Conservation (phyloP, 106 monocot species). For the Posidonia australis region DNA sequence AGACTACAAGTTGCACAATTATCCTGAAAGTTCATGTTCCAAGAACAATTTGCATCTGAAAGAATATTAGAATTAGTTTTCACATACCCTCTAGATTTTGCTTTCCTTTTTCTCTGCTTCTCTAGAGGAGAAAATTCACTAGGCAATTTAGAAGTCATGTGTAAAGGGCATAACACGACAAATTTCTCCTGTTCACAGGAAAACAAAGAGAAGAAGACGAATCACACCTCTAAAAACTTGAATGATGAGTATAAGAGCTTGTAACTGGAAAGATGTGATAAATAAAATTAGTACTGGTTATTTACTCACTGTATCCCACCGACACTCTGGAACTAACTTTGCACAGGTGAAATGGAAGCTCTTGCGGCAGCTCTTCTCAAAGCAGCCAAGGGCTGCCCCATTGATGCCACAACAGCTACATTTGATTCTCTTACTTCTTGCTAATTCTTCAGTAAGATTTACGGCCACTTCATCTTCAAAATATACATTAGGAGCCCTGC, state of each 20-base stretch:
- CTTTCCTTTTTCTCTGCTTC: conserved; percentile 24
- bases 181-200: conserved; percentile 62
- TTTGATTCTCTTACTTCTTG: conserved; percentile 83
- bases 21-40: not conserved
- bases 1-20: not conserved
- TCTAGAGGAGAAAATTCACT: conserved; percentile 23
- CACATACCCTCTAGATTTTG: conserved; percentile 27
- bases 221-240: not conserved
- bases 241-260: too few species aligned
- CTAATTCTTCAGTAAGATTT: conserved; percentile 62
- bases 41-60: not conserved
- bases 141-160: conserved; percentile 50
- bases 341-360: conserved; percentile 97
- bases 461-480: conserved; percentile 65
- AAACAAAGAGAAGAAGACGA: not conserved
- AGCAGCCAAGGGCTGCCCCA: conserved; percentile 95
- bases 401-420: conserved; percentile 80
- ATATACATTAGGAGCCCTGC: conserved; percentile 95
- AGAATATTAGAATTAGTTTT: not conserved
- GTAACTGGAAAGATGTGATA: too few species aligned
- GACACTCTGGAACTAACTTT: conserved; percentile 65
- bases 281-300: too few species aligned
- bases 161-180: conserved; percentile 92
- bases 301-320: conserved; percentile 71
- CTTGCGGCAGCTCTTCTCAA: conserved; percentile 71